These are phyloP conservation scores for Fomitopsis serialis DNA, from an alignment of 768 basidiomycete species.

Conservation along the genomic window DNA sequence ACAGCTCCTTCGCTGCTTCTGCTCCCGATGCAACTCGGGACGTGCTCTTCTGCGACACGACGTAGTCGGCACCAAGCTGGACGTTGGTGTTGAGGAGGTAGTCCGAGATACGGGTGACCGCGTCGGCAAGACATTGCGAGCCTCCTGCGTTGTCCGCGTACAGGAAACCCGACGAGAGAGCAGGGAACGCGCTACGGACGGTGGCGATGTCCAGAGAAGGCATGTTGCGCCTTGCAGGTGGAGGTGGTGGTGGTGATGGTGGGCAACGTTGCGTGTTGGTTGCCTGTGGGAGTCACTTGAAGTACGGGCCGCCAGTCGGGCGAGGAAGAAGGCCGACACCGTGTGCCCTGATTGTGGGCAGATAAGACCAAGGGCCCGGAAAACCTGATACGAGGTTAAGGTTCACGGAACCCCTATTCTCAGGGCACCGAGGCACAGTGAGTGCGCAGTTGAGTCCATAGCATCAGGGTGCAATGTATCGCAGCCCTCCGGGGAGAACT, in stretches of 20 bases:
- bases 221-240: background rate
- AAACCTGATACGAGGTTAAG: too few relatives aligned
- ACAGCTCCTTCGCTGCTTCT: constrained; percentile 46
- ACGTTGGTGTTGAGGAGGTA: constrained; percentile 71
- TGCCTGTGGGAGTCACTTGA: background rate
- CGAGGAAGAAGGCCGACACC: too few relatives aligned
- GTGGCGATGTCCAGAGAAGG: constrained; percentile 28
- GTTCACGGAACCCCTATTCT: too few relatives aligned
- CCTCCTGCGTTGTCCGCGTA: constrained; percentile 79
- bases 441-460: too few relatives aligned
- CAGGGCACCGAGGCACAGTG: too few relatives aligned
- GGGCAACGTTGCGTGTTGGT: too few relatives aligned
- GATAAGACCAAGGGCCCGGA: too few relatives aligned
- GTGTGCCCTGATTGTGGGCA: too few relatives aligned
- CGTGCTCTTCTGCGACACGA: constrained; percentile 48
- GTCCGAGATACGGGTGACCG: constrained; percentile 56
- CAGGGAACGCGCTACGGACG: constrained; percentile 59
- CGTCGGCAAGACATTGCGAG: constrained; percentile 52
- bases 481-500: too few relatives aligned
- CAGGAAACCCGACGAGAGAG: constrained; percentile 52
- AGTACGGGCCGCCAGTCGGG: too few relatives aligned
- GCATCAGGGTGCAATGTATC: too few relatives aligned
- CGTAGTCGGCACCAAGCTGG: constrained; percentile 69
- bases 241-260: too few relatives aligned
- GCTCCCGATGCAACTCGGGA: constrained; percentile 46